These are phyloP conservation scores for Viridothelium virens DNA, from an alignment of 495 filamentous ascomycete species.

Conservation along the genomic window DNA sequence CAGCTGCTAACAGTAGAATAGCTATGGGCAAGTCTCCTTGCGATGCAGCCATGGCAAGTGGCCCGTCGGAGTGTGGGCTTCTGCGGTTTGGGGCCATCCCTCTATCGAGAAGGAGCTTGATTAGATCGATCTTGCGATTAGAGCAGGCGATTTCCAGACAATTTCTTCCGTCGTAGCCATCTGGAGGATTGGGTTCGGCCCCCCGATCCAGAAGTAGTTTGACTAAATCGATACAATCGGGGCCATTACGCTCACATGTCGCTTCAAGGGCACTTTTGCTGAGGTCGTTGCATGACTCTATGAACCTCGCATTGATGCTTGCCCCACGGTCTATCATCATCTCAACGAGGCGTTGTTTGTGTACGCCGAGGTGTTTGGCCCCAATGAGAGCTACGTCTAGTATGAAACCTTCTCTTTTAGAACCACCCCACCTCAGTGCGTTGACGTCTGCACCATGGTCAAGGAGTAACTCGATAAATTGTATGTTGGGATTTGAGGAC, in stretches of 20 bases:
- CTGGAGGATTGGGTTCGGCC: neutral
- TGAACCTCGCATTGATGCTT: neutral
- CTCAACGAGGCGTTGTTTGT: neutral
- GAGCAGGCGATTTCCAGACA: neutral
- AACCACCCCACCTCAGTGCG: neutral
- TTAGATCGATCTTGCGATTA: neutral
- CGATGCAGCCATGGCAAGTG: neutral
- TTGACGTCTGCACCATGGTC: neutral
- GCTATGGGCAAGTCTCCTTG: neutral
- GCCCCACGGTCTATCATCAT: neutral
- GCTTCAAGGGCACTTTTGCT: neutral
- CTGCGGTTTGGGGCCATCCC: neutral
- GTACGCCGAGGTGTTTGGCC: neutral
- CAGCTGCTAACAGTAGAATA: neutral
- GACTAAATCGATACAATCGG: neutral
- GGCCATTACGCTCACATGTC: neutral
- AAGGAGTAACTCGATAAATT: slow-evolving; percentile 2
- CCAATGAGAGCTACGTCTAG: neutral
- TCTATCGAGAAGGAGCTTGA: neutral
- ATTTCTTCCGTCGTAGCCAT: neutral
- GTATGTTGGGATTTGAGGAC: neutral
- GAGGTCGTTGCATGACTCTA: neutral
- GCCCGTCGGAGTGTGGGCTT: neutral
- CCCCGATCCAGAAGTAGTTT: neutral
- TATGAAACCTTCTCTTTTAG: neutral